Conservation (phyloP, 108 stramenopile genomes). For the Epithemia pelagica region DNA sequence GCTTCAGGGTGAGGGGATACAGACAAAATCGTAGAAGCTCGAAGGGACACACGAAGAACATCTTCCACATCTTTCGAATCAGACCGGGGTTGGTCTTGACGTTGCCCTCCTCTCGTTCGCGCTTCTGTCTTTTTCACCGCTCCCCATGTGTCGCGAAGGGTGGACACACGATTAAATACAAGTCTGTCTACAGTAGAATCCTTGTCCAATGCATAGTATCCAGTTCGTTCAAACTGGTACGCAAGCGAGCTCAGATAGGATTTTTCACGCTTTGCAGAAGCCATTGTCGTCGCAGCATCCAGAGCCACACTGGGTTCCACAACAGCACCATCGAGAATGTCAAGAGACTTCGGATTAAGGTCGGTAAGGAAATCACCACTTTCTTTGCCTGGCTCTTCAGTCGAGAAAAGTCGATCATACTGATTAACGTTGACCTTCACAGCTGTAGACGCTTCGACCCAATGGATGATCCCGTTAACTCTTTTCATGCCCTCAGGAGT, state of each 20-base stretch:
- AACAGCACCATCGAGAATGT: slow-evolving; percentile 49
- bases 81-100: slow-evolving; percentile 14
- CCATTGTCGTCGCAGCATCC: slow-evolving; percentile 40
- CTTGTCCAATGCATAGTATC: slow-evolving; percentile 81
- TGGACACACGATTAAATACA: slow-evolving; percentile 86
- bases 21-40: slow-evolving; percentile 65
- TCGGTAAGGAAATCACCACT: slow-evolving; percentile 74
- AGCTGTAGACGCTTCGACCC: slow-evolving; percentile 73
- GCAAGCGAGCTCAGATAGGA: slow-evolving; percentile 51
- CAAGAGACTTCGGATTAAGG: slow-evolving; percentile 71
- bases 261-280: slow-evolving; percentile 8
- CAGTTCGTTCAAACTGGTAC: slow-evolving; percentile 86
- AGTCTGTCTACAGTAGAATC: slow-evolving; percentile 45
- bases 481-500: slow-evolving; percentile 76
- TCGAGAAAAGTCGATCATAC: slow-evolving; percentile 81
- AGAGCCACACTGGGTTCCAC: slow-evolving; percentile 71
- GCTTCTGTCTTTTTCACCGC: slow-evolving; percentile 19
- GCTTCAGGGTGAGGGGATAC: slow-evolving; percentile 79
- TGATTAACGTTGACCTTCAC: slow-evolving; percentile 61
- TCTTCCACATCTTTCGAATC: no score
- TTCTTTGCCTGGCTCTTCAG: slow-evolving; percentile 78
- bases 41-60: slow-evolving; percentile 56
- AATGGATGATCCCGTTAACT: slow-evolving; percentile 89
- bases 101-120: slow-evolving; percentile 15
- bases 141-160: slow-evolving; percentile 79